Evolutionary conservation across 2,329 filamentous ascomycete genomes (phyloP), one percentile per base, ranked within the genome.

Genomic region (Bretziella fagacearum): DNA sequence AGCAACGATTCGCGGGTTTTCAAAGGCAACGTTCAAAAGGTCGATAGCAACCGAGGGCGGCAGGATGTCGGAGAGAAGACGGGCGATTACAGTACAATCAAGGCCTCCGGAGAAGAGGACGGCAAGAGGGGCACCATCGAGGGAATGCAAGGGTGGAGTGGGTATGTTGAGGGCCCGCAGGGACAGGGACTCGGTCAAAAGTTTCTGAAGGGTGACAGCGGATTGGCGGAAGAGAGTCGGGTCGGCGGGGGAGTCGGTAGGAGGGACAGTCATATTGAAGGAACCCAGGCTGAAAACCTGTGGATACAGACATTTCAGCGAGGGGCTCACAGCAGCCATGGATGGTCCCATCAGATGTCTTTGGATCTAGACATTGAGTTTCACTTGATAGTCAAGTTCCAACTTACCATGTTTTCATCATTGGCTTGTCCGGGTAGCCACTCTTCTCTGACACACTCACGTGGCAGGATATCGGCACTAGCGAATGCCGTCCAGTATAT

Each of bases 11-110:
- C 84, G 73, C 0, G 87, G 89, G 54, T 98, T 98, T 60, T 98
- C 84, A 56, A 98, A 98, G 0, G 89, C 91, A 39, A 98, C 89
- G 54, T 98, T 98, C 53, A 98, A 71, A 6, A 98, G 68, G 57
- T 96, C 91, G 51, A 98, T 78, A 1, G 72, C 66, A 56, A 93
- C 79, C 3, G 69, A 62, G 0, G 58, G 11, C 0, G 83, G 81
- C 2, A 96, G 59, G 2, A 93, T 62, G 10, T 93, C 81, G 58
- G 94, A 83, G 8, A 74, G 69, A 20, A 96, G 63, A 36, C 86
- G 75, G 18, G 89, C 89, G 42, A 98, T 68, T 1, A 95, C 68
- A 0, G 87, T 89, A 58, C 91, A 96, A 60, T 98, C 91, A 5
- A 98, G 71, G 0, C 91, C 91, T 2, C 91, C 91, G 0, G 91